Evolutionary conservation across 805 yeast species (phyloP).

Genomic region (Starmerella vaccinii): DNA sequence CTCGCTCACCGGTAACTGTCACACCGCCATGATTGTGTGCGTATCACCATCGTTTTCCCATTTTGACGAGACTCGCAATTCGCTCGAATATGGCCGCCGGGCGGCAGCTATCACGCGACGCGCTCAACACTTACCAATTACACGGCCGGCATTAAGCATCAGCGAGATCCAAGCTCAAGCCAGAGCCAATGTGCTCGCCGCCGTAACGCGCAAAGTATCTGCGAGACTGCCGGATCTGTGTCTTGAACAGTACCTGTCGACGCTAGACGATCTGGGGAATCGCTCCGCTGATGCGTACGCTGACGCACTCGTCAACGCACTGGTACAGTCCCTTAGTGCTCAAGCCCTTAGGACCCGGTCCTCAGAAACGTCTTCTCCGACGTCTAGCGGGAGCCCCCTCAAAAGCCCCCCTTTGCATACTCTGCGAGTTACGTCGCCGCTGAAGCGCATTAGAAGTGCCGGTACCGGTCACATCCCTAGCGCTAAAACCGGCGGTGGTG

Average conservation of each 20-base stretch:
- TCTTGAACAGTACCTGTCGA: not conserved
- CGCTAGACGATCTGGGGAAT: not conserved
- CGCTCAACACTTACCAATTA: not conserved
- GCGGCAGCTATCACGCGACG: conserved; percentile 35
- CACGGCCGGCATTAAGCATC: not conserved
- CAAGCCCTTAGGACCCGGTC: not conserved
- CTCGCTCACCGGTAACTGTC: conserved; percentile 88
- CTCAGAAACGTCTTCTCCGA: not conserved
- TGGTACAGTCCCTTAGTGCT: not conserved
- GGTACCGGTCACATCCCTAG: not conserved
- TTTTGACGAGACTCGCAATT: conserved; percentile 86
- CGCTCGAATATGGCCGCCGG: conserved; percentile 80
- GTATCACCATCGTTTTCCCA: conserved; percentile 77
- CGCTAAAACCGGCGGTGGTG: not conserved
- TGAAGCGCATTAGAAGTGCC: conserved; percentile 3
- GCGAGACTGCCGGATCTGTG: not conserved
- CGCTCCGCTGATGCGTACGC: not conserved
- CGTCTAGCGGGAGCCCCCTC: not conserved
- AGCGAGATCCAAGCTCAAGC: not conserved
- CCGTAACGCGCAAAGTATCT: not conserved
- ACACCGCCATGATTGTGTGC: conserved; percentile 93
- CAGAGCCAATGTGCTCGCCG: conserved; percentile 24
- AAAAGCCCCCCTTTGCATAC: conserved; percentile 24
- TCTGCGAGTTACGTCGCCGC: conserved; percentile 28
- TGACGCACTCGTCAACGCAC: not conserved